Evolutionary conservation across 306 rosid species (phyloP), one percentile per base, ranked within the genome.

Genomic region (Styphnolobium japonicum): DNA sequence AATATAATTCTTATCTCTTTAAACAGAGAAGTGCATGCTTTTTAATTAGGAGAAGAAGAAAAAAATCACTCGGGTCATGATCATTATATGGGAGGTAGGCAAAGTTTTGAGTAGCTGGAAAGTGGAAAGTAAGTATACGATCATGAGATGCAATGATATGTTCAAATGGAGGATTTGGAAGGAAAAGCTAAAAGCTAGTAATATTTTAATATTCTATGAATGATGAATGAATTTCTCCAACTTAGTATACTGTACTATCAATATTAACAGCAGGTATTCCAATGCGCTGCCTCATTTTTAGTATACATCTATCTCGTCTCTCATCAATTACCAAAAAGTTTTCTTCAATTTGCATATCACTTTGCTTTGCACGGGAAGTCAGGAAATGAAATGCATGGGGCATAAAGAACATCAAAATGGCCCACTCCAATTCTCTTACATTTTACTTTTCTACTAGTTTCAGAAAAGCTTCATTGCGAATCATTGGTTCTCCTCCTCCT

Each of bases 21-120:
- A 9, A 48, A 22, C 23, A 18, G 37, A 42, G 11, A 52, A 42
- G 25, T 0, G 1, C 42, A 19, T 46, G 15, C 23, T 34, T 58
- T 4, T 2, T 45, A 10, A 31, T 36, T 42, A 15, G 37, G 45
- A 42, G 49, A 42, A 15, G 18, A 12, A 15, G 23, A 27, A 14
- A 62, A 21, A 48, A n/a, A n/a, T n/a, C n/a, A n/a, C n/a, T n/a
- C n/a, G n/a, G n/a, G n/a, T n/a, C n/a, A n/a, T n/a, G 57, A 25
- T 52, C 5, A 69, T 73, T 58, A 58, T 7, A 4, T 16, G 27
- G 19, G n/a, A 67, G 67, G 77, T 53, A 43, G 82, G 71, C 39
- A 33, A 33, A 15, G 37, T 71, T 75, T 42, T 71, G 67, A 55
- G 76, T 33, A 46, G 85, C 76, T 70, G 87, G 72, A 80, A 84